Evolutionary conservation across 2,329 filamentous ascomycete genomes (phyloP).

Genomic region (Aspergillus chevalieri): DNA sequence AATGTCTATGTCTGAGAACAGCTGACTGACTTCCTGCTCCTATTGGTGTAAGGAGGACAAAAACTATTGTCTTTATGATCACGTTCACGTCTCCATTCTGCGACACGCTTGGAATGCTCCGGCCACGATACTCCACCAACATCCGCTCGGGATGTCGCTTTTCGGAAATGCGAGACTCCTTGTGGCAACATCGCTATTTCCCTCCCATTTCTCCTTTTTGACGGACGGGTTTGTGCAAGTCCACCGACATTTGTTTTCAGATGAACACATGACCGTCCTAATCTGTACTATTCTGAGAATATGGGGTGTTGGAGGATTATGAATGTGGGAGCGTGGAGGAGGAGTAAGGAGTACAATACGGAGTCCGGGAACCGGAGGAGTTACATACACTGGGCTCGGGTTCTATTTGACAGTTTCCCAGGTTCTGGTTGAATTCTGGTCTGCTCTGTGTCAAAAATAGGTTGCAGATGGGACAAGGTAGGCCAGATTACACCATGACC

Average conservation of each 20-base stretch:
- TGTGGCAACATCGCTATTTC: neutral
- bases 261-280: neutral
- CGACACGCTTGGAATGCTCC: neutral
- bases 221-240: neutral
- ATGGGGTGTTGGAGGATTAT: neutral
- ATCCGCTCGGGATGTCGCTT: neutral
- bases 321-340: neutral
- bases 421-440: too few species aligned
- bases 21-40: too few species aligned
- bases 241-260: neutral
- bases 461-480: neutral
- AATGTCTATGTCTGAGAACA: too few species aligned
- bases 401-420: too few species aligned
- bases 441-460: neutral
- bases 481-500: constrained; percentile 1
- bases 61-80: too few species aligned
- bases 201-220: neutral
- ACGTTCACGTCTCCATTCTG: too few species aligned
- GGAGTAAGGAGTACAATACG: neutral
- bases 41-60: too few species aligned
- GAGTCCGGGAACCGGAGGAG: neutral
- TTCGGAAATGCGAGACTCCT: neutral
- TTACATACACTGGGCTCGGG: neutral
- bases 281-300: neutral
- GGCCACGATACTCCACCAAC: neutral